Evolutionary conservation across 768 basidiomycete genomes (phyloP), one percentile per base, ranked within the genome.

Genomic region (Tricholoma hemisulphureum): DNA sequence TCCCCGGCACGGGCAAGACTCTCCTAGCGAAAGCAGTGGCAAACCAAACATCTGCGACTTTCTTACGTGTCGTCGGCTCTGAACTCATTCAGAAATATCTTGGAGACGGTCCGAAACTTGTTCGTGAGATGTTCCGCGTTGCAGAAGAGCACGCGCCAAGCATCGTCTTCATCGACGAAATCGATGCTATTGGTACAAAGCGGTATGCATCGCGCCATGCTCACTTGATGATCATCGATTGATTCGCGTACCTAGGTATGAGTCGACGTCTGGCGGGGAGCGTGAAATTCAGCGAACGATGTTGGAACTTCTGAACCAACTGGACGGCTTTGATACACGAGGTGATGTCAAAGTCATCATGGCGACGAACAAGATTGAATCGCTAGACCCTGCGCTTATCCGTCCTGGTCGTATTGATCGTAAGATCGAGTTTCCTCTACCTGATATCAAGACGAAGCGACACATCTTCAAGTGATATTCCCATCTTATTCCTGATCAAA

Each of bases 311-410:
- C 84, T 99, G 52, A 99, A 99, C 71, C 97, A 99, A 74, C 82
- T 99, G 37, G 97, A 99, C 66, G 97, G 97, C n/a, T 98, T 99
- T 73, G 97, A 99, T 70, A 95, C 95, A 5, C 87, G 95, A 56
- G 96, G 96, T n/a, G 97, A 98, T 69, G 95, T 99, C 58, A 99
- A 98, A 75, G 96, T 99, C 63, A 98, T 99, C 72, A 98, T 98
- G 97, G 97, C 97, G 11, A 99, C 97, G 5, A 99, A 99, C 77
- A 88, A 83, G 75, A 99, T 99, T 65, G 96, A 98, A 71, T 88
- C 93, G 3, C 83, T 99, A 26, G 97, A 99, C 73, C 97, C 97
- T 55, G 97, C 97, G 16, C 86, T 99, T 59, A 97, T 99, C 67
- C 91, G 97, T 52, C 97, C 97, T 5, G 97, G 97, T 48, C 93